Conservation (phyloP, 140 eudicot genomes). For the Erigeron philadelphicus region DNA sequence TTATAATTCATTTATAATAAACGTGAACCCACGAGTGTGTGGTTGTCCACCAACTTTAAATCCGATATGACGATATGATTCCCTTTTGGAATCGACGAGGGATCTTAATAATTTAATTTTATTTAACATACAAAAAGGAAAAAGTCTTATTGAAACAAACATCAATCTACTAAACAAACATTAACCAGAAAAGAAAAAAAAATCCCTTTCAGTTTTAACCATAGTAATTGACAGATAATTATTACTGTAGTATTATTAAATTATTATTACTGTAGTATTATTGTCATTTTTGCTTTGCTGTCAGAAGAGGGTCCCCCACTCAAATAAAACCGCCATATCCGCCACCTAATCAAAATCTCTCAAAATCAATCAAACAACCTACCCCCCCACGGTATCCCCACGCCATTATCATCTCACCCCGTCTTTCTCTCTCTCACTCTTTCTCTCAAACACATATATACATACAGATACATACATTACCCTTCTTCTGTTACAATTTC, state of each 20-base stretch:
- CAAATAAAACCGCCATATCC: constrained; percentile 23
- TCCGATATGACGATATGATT: constrained; percentile 6
- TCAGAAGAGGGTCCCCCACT: constrained; percentile 10
- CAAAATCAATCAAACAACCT: not conserved
- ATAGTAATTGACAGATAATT: too few species aligned
- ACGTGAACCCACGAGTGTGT: constrained; percentile 24
- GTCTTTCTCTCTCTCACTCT: too few species aligned
- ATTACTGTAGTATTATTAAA: too few species aligned
- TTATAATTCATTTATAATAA: too few species aligned
- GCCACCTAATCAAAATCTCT: constrained; percentile 10
- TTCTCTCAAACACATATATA: too few species aligned
- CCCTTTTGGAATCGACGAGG: not conserved
- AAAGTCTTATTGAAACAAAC: too few species aligned
- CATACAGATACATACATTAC: not conserved
- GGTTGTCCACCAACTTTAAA: not conserved
- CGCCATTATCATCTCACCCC: not conserved
- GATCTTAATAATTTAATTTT: not conserved
- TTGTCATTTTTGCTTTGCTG: too few species aligned
- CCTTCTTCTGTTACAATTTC: not conserved
- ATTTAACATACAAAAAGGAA: too few species aligned
- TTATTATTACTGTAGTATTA: too few species aligned
- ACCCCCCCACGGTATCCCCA: constrained; percentile 9
- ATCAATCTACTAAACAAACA: too few species aligned
- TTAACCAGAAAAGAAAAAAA: too few species aligned
- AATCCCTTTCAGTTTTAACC: too few species aligned